Percentiles rank a stretch among this genome's conserved stretches.
Evolutionary conservation across 1,284 basidiomycete genomes (phyloP).

Genomic region (Anthracocystis setariae): DNA sequence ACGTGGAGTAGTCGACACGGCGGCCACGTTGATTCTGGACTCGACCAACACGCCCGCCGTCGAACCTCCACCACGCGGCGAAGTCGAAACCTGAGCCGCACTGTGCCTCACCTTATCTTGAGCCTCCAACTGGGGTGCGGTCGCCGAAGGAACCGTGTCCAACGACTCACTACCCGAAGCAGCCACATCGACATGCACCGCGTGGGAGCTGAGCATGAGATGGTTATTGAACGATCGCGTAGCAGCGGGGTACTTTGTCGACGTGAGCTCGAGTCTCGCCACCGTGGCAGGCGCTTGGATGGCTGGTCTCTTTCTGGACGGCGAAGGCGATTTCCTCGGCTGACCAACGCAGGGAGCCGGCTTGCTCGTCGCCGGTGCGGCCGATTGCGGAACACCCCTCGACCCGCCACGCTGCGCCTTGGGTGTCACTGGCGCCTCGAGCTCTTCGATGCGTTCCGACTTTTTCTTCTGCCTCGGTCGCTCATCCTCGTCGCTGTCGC

Average conservation of each 20-base stretch:
- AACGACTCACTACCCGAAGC: background rate
- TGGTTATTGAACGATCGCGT: constrained; percentile 22
- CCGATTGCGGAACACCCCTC: constrained; percentile 11
- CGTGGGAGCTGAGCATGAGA: constrained; percentile 14
- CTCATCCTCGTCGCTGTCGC: constrained; percentile 12
- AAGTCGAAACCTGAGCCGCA: background rate
- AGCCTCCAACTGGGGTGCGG: too few relatives aligned
- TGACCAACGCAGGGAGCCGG: constrained; percentile 66
- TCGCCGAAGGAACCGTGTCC: background rate
- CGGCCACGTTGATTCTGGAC: constrained; percentile 34
- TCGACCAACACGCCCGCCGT: constrained; percentile 31
- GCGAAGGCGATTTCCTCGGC: constrained; percentile 64
- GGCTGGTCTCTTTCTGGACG: constrained; percentile 55
- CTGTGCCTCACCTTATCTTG: background rate
- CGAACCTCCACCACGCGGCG: constrained; percentile 1
- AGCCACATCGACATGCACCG: background rate
- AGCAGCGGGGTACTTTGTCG: constrained; percentile 17
- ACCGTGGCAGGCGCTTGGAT: constrained; percentile 42
- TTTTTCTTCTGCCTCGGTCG: constrained; percentile 32
- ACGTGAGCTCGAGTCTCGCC: constrained; percentile 31
- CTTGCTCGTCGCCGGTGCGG: constrained; percentile 46
- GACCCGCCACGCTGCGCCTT: constrained; percentile 16
- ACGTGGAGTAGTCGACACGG: constrained; percentile 11
- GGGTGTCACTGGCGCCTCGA: constrained; percentile 25
- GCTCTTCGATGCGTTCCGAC: background rate